Evolutionary conservation across 225 moss, liverwort and hornwort genomes (phyloP), one percentile per base, ranked within the genome.

Genomic region (Sphagnum contortum): DNA sequence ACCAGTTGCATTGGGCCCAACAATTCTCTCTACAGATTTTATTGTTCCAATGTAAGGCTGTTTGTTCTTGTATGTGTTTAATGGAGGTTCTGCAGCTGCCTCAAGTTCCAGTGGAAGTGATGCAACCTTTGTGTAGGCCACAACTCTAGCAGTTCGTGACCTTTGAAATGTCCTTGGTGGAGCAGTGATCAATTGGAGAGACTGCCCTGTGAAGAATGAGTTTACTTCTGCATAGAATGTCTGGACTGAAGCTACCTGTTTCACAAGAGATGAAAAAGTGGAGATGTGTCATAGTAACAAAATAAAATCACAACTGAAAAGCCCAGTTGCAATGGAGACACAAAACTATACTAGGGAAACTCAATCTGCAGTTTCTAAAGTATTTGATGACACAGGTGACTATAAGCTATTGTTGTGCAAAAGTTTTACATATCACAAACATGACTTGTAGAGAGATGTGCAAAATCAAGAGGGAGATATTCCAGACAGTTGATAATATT

Each of bases 21-120:
- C 93, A 11, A 93, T 93, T 64, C 93, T 81, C 80, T 98, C 98
- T 66, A 98, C 93, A 0, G 98, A 93, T 69, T 83, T 86, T 14
- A 98, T 64, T 0, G 85, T 89, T 57, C 83, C 98, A 5, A 69
- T 47, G 56, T 72, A 98, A 0, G 98, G 98, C 64, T 77, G 62
- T 78, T 98, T 98, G 66, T 84, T 89, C 80, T 93, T 98, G 70
- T 76, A 86, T 14, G 83, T 52, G 45, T 98, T 90, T 85, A 98
- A 61, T 29, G 98, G 98, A 44, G 91, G 71, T 0, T 87, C 91
- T 2, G 76, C 0, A 9, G 80, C 68, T 0, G 56, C 54, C 68
- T 98, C 98, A 50, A 98, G 72, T 50, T 98, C 89, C 29, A 64
- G 74, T 1, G 86, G 63, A 2, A 82, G 73, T 1, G 68, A 55